phyloP scores from a whole-genome alignment of 768 basidiomycete species.

The Megacollybia marginata region DNA sequence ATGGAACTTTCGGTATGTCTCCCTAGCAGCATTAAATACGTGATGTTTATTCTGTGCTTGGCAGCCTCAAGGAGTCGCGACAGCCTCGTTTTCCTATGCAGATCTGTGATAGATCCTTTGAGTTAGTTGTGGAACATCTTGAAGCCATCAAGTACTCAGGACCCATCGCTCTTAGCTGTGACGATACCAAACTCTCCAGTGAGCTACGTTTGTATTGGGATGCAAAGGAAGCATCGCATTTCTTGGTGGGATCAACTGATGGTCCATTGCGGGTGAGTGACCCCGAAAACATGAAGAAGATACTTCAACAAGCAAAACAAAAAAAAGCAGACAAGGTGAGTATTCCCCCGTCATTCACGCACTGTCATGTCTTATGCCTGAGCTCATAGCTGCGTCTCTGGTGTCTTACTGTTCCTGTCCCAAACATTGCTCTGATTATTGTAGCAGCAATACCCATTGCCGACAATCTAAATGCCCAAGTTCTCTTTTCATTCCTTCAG shows the following conservation, averaged over 20 bases:
- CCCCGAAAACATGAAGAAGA: slow-evolving; percentile 8
- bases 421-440: slow-evolving; percentile 22
- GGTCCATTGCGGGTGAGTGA: slow-evolving; percentile 20
- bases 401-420: slow-evolving; percentile 20
- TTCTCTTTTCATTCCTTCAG: neutral
- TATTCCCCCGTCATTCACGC: neutral
- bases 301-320: slow-evolving; percentile 5
- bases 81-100: slow-evolving; percentile 17
- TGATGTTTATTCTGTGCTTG: no score
- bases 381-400: slow-evolving; percentile 21
- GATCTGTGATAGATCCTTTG: slow-evolving; percentile 13
- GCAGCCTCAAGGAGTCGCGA: neutral
- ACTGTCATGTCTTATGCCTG: neutral
- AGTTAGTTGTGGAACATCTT: slow-evolving; percentile 10
- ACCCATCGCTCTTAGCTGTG: slow-evolving; percentile 21
- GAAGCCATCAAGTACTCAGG: slow-evolving; percentile 11
- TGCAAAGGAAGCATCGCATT: slow-evolving; percentile 7
- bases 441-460: slow-evolving; percentile 23
- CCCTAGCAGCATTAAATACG: no score
- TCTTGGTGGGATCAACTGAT: slow-evolving; percentile 16
- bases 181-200: slow-evolving; percentile 30
- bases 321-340: slow-evolving; percentile 17
- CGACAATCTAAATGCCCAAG: slow-evolving; percentile 7
- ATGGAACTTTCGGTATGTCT: neutral
- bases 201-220: slow-evolving; percentile 21